Percentiles rank a stretch among this genome's conserved stretches.
Evolutionary conservation across 2,329 filamentous ascomycete species (phyloP).

Genomic region (Claviceps lovelessii): DNA sequence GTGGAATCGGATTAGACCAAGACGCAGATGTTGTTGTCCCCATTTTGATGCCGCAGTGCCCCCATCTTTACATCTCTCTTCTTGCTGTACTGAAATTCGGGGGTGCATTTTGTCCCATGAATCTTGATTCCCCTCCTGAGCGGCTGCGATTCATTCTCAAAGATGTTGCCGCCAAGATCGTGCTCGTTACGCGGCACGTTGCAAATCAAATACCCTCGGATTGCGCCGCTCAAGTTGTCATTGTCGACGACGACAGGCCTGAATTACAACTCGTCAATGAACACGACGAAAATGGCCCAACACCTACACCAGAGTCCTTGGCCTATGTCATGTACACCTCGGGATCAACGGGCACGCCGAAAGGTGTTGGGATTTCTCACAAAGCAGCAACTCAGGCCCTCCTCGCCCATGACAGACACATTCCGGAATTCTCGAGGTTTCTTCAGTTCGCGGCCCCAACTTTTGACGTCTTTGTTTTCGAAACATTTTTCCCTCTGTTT

Average conservation of each 20-base stretch:
- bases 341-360: slow-evolving; percentile 76
- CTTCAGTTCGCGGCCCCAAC: slow-evolving; percentile 86
- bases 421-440: slow-evolving; percentile 65
- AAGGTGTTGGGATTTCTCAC: slow-evolving; percentile 76
- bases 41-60: slow-evolving; percentile 62
- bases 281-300: slow-evolving; percentile 7
- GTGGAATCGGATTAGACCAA: slow-evolving; percentile 3
- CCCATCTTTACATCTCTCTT: slow-evolving; percentile 62
- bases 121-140: slow-evolving; percentile 62
- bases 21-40: slow-evolving; percentile 46
- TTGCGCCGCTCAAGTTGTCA: slow-evolving; percentile 19
- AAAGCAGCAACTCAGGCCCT: slow-evolving; percentile 66
- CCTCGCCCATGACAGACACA: slow-evolving; percentile 63
- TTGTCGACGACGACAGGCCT: slow-evolving; percentile 14
- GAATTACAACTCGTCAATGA: background rate
- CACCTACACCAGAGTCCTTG: slow-evolving; percentile 28
- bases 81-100: slow-evolving; percentile 69
- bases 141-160: slow-evolving; percentile 64
- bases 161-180: slow-evolving; percentile 57
- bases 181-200: slow-evolving; percentile 47
- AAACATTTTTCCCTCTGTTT: slow-evolving; percentile 79
- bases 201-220: slow-evolving; percentile 23
- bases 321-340: slow-evolving; percentile 94
- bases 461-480: slow-evolving; percentile 89
- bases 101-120: slow-evolving; percentile 73